These are phyloP conservation scores for Trametopsis cervina DNA, from an alignment of 768 basidiomycete species.

Conservation along the genomic window DNA sequence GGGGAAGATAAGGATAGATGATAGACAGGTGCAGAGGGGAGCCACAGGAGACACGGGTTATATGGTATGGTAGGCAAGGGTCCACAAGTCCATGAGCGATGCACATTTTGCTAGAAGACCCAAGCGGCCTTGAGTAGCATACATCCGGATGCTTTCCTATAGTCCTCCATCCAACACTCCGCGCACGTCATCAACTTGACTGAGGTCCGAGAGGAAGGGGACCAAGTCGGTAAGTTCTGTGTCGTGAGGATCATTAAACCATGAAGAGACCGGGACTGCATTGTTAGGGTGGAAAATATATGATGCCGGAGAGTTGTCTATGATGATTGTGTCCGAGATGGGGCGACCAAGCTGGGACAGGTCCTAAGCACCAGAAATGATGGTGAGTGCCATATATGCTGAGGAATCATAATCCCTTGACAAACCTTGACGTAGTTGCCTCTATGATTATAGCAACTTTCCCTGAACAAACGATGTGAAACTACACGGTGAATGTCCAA, in stretches of 20 bases:
- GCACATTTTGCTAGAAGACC: conserved; percentile 1
- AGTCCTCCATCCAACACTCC: conserved; percentile 31
- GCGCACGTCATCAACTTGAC: conserved; percentile 80
- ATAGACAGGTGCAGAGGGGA: conserved; percentile 8
- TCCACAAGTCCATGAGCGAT: conserved; percentile 6
- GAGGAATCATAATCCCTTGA: neutral
- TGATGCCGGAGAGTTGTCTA: conserved; percentile 98
- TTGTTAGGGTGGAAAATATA: conserved; percentile 99
- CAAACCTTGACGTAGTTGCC: conserved; percentile 98
- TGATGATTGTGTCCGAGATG: conserved; percentile 90
- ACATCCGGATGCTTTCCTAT: conserved; percentile 13
- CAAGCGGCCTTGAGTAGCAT: neutral
- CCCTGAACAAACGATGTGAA: conserved; percentile 89
- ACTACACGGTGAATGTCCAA: conserved; percentile 91
- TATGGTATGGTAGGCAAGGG: conserved; percentile 13
- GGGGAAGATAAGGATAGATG: conserved; percentile 7
- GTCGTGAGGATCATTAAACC: conserved; percentile 99
- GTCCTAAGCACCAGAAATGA: conserved; percentile 66
- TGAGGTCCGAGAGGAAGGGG: conserved; percentile 89
- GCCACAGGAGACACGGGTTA: conserved; percentile 8
- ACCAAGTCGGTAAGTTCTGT: conserved; percentile 94
- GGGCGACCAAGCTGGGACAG: conserved; percentile 95
- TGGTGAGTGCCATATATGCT: conserved; percentile 1
- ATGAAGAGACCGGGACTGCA: conserved; percentile 96
- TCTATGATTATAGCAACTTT: conserved; percentile 98